Conservation (phyloP, 371 early-diverging fungal species). For the Mucor saturninus region DNA sequence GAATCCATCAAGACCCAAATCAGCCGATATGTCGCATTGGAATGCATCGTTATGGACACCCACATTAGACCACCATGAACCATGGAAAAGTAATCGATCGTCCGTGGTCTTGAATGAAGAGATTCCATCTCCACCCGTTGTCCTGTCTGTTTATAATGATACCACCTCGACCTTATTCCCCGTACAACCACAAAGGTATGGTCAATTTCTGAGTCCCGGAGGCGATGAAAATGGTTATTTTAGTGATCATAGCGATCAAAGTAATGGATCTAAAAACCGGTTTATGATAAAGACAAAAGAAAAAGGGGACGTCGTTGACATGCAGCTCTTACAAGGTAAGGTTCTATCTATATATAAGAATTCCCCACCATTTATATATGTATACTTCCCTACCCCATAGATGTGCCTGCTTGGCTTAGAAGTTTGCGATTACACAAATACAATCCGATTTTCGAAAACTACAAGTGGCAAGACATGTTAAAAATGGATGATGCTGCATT, state of each 20-base stretch:
- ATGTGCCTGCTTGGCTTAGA: slow-evolving; percentile 93
- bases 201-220: slow-evolving; percentile 46
- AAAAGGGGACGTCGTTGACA: slow-evolving; percentile 72
- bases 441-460: slow-evolving; percentile 82
- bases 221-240: slow-evolving; percentile 54
- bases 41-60: slow-evolving; percentile 31
- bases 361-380: not conserved
- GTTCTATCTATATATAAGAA: not conserved
- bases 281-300: slow-evolving; percentile 69
- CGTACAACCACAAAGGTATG: slow-evolving; percentile 20
- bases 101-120: slow-evolving; percentile 30
- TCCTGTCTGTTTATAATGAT: slow-evolving; percentile 60
- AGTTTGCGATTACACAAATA: slow-evolving; percentile 89
- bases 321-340: slow-evolving; percentile 74
- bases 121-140: slow-evolving; percentile 25
- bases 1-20: slow-evolving; percentile 50
- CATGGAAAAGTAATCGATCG: slow-evolving; percentile 19
- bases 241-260: slow-evolving; percentile 68
- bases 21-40: slow-evolving; percentile 70
- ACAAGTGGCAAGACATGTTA: slow-evolving; percentile 88
- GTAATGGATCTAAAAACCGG: slow-evolving; percentile 36
- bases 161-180: not conserved
- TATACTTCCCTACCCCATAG: slow-evolving; percentile 36
- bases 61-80: not conserved
- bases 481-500: slow-evolving; percentile 82